Base-by-base conservation (phyloP, 2,329 filamentous ascomycete genomes). In the Pleomassaria siparia region DNA sequence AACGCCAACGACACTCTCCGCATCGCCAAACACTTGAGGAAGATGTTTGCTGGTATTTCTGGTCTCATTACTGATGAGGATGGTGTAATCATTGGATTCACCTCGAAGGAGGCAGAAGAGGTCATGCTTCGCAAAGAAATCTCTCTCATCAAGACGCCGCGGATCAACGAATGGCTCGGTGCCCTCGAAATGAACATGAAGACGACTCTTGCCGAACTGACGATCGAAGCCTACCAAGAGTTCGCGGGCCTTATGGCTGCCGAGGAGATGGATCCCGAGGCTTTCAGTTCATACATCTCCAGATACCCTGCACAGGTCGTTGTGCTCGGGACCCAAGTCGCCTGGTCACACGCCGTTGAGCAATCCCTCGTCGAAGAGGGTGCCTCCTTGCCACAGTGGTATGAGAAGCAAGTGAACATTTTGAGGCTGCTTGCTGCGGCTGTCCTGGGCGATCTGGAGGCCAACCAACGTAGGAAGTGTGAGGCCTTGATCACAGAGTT, bases 401-500 rank as follows among this genome's bases (percentile, higher is more conserved):
- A 88, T 57, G 87, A 94, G 18, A 85, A 87, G 24, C 89, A 96
- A 68, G 87, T 96, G 24, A 84, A 88, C 61, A 83, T 96, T 22
- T 84, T 99, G 36, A 85, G 89, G 46, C 78, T 95, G 18, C 85
- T 99, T 46, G 94, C 94, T 16, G 82, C 88, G 30, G 92, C 90
- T 2, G 94, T 99, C 11, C 79, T 99, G 13, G 89, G 89, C 30
- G 91, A 99, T 63, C 81, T 99, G 18, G 88, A 91, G 56, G 78
- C 89, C 6, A 88, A 96, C 41, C 84, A 88, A 65, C 83, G 94
- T 53, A 96, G 96, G 80, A 96, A 96, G 76, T 99, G 92, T 72
- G 94, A 99, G 71, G 92, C 96, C 72, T 82, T 99, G 56, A 99
- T 99, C 66, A 99, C 95, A 0, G 95, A 99, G 70, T 97, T 94